Conservation (phyloP, 139 green algal species). For the Haematococcus lacustris region DNA sequence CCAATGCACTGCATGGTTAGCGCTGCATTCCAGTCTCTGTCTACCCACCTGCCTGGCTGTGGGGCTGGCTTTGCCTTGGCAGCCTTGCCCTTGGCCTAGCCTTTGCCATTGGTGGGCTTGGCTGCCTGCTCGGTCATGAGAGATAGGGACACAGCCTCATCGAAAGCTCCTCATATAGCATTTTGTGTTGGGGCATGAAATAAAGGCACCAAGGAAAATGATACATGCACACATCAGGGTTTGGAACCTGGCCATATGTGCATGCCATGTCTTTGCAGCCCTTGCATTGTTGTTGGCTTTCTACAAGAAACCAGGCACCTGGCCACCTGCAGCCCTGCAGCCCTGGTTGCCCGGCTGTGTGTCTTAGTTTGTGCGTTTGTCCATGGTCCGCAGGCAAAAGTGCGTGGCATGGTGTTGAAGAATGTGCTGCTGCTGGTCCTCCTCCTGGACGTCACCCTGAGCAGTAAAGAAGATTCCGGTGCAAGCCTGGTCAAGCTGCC, state of each 20-base stretch:
- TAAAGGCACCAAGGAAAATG: no score
- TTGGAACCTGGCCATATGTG: not conserved
- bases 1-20: no score
- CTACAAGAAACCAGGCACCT: not conserved
- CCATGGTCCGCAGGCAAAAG: constrained; percentile 30
- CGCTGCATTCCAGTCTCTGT: no score
- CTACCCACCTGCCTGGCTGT: no score
- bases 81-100: no score
- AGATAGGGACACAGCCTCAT: no score
- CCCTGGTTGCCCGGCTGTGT: not conserved
- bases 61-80: no score
- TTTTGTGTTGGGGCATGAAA: no score
- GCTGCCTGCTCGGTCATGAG: no score
- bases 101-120: no score
- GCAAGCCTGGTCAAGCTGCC: constrained; percentile 15
- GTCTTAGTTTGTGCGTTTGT: not conserved
- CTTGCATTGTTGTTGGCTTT: not conserved
- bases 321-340: not conserved
- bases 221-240: not conserved
- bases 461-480: not conserved
- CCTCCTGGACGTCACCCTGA: constrained; percentile 56
- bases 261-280: not conserved
- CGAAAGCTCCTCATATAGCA: no score
- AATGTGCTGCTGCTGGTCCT: constrained; percentile 70
- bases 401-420: constrained; percentile 57